Conservation (phyloP, 2,329 filamentous ascomycete genomes). For the Cercospora citrullina region DNA sequence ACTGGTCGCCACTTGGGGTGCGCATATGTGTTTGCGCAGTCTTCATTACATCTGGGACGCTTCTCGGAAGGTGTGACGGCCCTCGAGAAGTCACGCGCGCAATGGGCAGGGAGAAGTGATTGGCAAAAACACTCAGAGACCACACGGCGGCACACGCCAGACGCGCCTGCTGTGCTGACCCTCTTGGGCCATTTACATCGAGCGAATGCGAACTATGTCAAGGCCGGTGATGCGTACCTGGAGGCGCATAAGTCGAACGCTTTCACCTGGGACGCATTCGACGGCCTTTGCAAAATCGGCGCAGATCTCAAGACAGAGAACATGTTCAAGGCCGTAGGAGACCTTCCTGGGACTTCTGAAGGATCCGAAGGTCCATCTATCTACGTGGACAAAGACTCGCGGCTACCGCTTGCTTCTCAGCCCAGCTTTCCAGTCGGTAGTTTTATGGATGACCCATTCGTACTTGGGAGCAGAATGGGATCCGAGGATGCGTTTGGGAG, state of each 20-base stretch:
- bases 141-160: constrained; percentile 71
- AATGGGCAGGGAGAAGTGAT: constrained; percentile 73
- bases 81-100: constrained; percentile 75
- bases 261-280: constrained; percentile 98
- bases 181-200: constrained; percentile 85
- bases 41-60: constrained; percentile 76
- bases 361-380: constrained; percentile 28
- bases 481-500: constrained; percentile 41
- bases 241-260: constrained; percentile 87
- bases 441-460: constrained; percentile 47
- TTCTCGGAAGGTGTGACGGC: constrained; percentile 79
- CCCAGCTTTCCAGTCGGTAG: constrained; percentile 27
- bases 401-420: constrained; percentile 30
- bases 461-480: constrained; percentile 30
- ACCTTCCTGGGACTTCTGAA: constrained; percentile 53
- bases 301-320: constrained; percentile 78
- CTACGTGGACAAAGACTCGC: constrained; percentile 32
- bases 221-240: constrained; percentile 82
- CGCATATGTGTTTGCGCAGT: constrained; percentile 86
- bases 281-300: constrained; percentile 78
- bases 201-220: constrained; percentile 75
- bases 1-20: constrained; percentile 79
- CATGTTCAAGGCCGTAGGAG: constrained; percentile 75
- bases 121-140: constrained; percentile 78
- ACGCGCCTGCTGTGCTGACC: constrained; percentile 79